Conservation (phyloP, 1,139 yeast species). For the Scheffersomyces segobiensis region DNA sequence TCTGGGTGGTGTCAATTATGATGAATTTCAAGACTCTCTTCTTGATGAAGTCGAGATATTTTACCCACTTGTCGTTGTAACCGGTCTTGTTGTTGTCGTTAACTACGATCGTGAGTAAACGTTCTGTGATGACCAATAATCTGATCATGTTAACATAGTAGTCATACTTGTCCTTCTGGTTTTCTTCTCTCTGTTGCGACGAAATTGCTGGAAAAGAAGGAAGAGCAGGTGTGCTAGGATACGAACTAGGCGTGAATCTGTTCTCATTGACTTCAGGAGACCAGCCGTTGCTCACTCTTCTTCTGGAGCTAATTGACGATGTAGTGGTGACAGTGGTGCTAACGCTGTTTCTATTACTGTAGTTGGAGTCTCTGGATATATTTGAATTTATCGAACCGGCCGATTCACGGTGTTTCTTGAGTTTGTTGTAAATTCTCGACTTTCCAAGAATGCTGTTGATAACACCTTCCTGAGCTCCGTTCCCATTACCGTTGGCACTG, state of each 20-base stretch:
- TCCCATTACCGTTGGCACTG: conserved; percentile 2
- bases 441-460: conserved; percentile 37
- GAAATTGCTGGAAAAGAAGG: conserved; percentile 17
- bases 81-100: conserved; percentile 14
- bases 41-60: conserved; percentile 40
- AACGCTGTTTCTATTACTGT: conserved; percentile 26
- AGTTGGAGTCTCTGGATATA: conserved; percentile 20
- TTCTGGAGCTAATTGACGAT: conserved; percentile 20
- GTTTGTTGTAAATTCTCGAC: conserved; percentile 37
- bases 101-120: conserved; percentile 17
- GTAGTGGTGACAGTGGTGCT: conserved; percentile 24
- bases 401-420: conserved; percentile 43
- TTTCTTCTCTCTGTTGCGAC: conserved; percentile 30
- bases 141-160: conserved; percentile 32
- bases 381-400: conserved; percentile 31
- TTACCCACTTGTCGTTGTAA: conserved; percentile 20
- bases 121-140: conserved; percentile 12
- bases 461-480: conserved; percentile 13
- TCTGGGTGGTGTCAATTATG: conserved; percentile 38
- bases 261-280: conserved; percentile 15
- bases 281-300: conserved; percentile 23
- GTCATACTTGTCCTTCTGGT: conserved; percentile 35
- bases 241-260: conserved; percentile 1
- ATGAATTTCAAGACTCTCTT: conserved; percentile 38
- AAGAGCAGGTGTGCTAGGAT: conserved; percentile 4